These are phyloP conservation scores for Tanacetum coccineum DNA, from an alignment of 129 eudicot genomes.

Conservation along the genomic window DNA sequence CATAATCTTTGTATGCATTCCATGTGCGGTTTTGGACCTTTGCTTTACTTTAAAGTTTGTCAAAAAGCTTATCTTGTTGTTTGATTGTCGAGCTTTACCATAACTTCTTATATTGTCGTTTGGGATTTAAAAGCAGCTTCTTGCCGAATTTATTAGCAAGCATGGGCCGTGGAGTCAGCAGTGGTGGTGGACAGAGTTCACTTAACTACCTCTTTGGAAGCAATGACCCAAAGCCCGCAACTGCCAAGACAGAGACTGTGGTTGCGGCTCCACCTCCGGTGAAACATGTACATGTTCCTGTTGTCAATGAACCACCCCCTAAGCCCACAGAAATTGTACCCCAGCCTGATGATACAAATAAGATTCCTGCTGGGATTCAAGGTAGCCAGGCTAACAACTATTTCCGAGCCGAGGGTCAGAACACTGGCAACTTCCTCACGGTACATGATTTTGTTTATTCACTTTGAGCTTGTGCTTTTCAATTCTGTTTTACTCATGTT, in stretches of 20 bases:
- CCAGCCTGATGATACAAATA: constrained; percentile 38
- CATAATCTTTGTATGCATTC: too few species aligned
- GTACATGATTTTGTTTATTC: constrained; percentile 34
- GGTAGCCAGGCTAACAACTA: constrained; percentile 58
- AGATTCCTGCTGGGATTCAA: constrained; percentile 72
- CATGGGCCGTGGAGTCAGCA: constrained; percentile 88
- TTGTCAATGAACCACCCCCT: constrained; percentile 39
- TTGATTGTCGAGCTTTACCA: background rate
- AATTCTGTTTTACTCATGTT: background rate
- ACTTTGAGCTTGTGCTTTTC: background rate
- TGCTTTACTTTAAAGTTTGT: background rate
- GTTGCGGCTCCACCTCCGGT: constrained; percentile 18
- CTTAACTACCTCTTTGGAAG: constrained; percentile 72
- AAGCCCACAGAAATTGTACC: constrained; percentile 46
- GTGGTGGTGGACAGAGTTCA: constrained; percentile 81
- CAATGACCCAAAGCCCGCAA: constrained; percentile 48
- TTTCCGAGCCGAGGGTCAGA: constrained; percentile 72
- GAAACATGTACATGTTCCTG: constrained; percentile 28
- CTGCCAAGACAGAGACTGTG: constrained; percentile 27
- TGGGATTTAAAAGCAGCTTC: background rate
- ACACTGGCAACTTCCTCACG: constrained; percentile 75
- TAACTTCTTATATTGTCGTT: background rate
- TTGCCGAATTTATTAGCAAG: constrained; percentile 2
- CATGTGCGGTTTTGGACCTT: too few species aligned
- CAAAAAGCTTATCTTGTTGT: background rate